Evolutionary conservation across 2,329 filamentous ascomycete genomes (phyloP).

Genomic region (Aspergillus spinulosporus): DNA sequence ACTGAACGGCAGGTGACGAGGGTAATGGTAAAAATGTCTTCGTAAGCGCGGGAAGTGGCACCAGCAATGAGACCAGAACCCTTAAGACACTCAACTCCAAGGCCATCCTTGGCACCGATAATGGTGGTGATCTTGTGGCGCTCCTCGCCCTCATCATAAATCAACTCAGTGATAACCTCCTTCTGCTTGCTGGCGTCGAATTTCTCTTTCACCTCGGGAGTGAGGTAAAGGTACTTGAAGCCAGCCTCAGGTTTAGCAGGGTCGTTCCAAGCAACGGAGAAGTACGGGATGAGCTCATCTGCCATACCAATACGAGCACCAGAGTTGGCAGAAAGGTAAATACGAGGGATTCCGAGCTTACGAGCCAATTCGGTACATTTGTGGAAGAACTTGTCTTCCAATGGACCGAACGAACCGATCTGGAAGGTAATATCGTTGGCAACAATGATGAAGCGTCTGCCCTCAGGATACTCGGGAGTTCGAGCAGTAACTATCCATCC

Average conservation of each 20-base stretch:
- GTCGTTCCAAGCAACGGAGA: constrained; percentile 97
- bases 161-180: constrained; percentile 82
- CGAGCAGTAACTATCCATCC: constrained; percentile 94
- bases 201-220: constrained; percentile 77
- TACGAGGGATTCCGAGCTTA: constrained; percentile 90
- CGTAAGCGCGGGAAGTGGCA: constrained; percentile 94
- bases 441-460: constrained; percentile 90
- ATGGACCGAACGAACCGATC: constrained; percentile 95
- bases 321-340: constrained; percentile 98
- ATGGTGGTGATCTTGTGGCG: constrained; percentile 93
- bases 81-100: constrained; percentile 95
- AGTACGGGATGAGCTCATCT: constrained; percentile 94
- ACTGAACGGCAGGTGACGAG: constrained; percentile 97
- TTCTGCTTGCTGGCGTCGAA: constrained; percentile 76
- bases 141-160: constrained; percentile 83
- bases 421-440: constrained; percentile 99
- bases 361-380: constrained; percentile 97
- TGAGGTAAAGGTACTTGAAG: constrained; percentile 97
- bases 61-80: constrained; percentile 98
- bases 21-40: constrained; percentile 98
- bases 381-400: constrained; percentile 97
- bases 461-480: constrained; percentile 92
- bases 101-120: constrained; percentile 87
- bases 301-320: constrained; percentile 96
- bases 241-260: constrained; percentile 75